Evolutionary conservation across 495 filamentous ascomycete species (phyloP).

Genomic region (Podospora fimiseda): DNA sequence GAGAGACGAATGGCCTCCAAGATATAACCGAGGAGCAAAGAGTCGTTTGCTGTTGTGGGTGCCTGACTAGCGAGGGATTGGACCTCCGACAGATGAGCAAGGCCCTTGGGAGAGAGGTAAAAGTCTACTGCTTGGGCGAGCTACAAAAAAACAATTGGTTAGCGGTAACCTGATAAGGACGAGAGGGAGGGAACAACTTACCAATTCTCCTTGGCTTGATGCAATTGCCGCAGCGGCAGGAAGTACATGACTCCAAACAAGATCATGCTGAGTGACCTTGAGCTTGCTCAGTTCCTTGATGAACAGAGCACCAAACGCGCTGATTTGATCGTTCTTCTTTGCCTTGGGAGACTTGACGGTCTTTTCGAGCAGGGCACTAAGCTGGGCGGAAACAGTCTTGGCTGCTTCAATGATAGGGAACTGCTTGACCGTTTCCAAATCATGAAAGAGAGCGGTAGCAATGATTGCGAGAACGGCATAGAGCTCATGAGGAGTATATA

Average conservation of each 20-base stretch:
- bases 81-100: conserved; percentile 52
- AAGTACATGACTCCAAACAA: conserved; percentile 67
- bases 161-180: neutral
- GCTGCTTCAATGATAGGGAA: conserved; percentile 58
- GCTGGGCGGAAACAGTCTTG: conserved; percentile 51
- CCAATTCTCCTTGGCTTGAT: conserved; percentile 63
- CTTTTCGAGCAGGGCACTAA: conserved; percentile 31
- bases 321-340: conserved; percentile 49
- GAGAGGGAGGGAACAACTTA: conserved; percentile 17
- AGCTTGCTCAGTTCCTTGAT: conserved; percentile 62
- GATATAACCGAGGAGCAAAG: conserved; percentile 44
- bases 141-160: conserved; percentile 13
- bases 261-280: conserved; percentile 58
- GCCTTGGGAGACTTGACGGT: conserved; percentile 56
- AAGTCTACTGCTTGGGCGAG: conserved; percentile 74
- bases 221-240: conserved; percentile 42
- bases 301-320: conserved; percentile 62
- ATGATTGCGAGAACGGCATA: conserved; percentile 68
- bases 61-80: conserved; percentile 43
- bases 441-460: conserved; percentile 48
- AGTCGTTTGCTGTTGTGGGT: conserved; percentile 26
- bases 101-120: conserved; percentile 56
- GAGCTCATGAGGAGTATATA: conserved; percentile 74
- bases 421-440: conserved; percentile 43
- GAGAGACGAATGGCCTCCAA: conserved; percentile 48